A percentile compares a stretch with the other conserved stretches of the same genome.
phyloP scores from a whole-genome alignment of 352 stramenopile species.

The Globisporangium irregulare region DNA sequence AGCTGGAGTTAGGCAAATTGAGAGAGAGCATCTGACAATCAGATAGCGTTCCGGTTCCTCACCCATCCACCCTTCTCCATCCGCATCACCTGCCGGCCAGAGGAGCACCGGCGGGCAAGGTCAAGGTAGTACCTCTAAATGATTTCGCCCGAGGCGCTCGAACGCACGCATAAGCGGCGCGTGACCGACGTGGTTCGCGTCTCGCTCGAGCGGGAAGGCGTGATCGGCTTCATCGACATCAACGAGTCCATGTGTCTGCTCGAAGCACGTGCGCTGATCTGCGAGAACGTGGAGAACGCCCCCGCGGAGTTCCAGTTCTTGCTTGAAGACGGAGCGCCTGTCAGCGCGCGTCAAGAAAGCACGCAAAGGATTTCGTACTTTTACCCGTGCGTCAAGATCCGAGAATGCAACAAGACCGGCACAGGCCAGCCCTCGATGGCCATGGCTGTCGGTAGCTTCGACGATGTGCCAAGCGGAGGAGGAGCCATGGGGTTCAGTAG shows the following conservation, averaged over 20 bases:
- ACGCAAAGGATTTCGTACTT: conserved; percentile 58
- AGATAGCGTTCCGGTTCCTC: conserved; percentile 1
- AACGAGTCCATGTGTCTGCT: conserved; percentile 59
- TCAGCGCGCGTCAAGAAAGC: conserved; percentile 58
- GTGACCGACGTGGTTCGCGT: conserved; percentile 62
- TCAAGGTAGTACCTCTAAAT: conserved; percentile 25
- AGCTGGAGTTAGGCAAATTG: neutral
- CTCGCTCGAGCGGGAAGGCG: conserved; percentile 50
- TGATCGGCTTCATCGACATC: conserved; percentile 78
- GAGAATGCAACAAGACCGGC: conserved; percentile 29
- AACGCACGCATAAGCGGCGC: conserved; percentile 38
- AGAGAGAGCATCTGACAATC: neutral
- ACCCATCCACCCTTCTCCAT: neutral
- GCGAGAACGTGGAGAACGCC: conserved; percentile 66
- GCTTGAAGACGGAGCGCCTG: conserved; percentile 54
- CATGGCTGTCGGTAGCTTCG: neutral
- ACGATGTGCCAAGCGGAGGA: neutral
- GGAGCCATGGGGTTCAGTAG: neutral
- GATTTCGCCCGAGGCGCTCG: conserved; percentile 56
- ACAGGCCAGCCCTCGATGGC: conserved; percentile 11
- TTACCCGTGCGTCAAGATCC: conserved; percentile 71
- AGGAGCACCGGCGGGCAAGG: neutral
- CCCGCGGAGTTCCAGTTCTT: conserved; percentile 70
- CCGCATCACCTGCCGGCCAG: neutral
- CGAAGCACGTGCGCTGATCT: conserved; percentile 57